phyloP scores from a whole-genome alignment of 2,329 filamentous ascomycete genomes.

The Penicillium sp. region DNA sequence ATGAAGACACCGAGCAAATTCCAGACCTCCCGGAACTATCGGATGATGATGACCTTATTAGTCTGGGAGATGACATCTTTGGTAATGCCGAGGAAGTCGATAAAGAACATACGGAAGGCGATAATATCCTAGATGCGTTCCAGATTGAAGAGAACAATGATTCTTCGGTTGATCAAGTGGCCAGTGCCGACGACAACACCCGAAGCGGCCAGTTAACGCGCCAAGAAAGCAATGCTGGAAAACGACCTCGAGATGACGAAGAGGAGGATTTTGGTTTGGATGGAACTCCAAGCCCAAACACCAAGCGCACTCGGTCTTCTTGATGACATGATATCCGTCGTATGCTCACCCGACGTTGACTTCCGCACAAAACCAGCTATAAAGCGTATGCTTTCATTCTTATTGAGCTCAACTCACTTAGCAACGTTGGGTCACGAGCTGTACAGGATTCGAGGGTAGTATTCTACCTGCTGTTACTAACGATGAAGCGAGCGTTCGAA shows the following conservation, averaged over 20 bases:
- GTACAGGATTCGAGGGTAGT: not conserved
- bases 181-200: slow-evolving; percentile 19
- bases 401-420: not conserved
- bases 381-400: not conserved
- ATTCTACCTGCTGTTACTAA: not conserved
- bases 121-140: slow-evolving; percentile 23
- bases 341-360: not conserved
- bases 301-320: slow-evolving; percentile 52
- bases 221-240: slow-evolving; percentile 24
- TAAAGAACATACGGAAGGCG: slow-evolving; percentile 16
- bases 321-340: slow-evolving; percentile 3
- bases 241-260: slow-evolving; percentile 34
- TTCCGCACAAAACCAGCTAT: not conserved
- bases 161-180: slow-evolving; percentile 28
- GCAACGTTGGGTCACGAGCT: not conserved
- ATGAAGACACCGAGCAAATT: slow-evolving; percentile 14
- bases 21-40: slow-evolving; percentile 13
- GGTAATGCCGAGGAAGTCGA: slow-evolving; percentile 21
- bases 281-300: slow-evolving; percentile 33
- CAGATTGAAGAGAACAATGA: slow-evolving; percentile 33
- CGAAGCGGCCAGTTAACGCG: slow-evolving; percentile 13
- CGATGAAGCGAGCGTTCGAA: not conserved
- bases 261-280: slow-evolving; percentile 28
- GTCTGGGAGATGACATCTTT: slow-evolving; percentile 30
- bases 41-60: slow-evolving; percentile 27